These are phyloP conservation scores for Crithidia acanthocephali DNA, from an alignment of 208 protist species.

Conservation along the genomic window DNA sequence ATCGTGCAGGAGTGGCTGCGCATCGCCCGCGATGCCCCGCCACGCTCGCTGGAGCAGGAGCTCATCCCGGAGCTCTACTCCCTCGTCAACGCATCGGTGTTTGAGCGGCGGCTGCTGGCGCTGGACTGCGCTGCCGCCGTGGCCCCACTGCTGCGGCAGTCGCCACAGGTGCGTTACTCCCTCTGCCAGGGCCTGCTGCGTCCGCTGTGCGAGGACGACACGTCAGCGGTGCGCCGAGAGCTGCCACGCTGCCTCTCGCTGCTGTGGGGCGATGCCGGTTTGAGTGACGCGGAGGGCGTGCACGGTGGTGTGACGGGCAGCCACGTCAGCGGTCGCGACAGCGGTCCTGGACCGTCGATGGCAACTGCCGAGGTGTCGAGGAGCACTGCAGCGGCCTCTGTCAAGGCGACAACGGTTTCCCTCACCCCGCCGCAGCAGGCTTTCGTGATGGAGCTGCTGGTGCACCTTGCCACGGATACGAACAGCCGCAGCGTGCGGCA, in stretches of 20 bases:
- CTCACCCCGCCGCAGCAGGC: slow-evolving; percentile 24
- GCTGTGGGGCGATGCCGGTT: slow-evolving; percentile 43
- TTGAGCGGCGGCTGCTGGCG: slow-evolving; percentile 61
- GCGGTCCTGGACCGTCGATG: neutral
- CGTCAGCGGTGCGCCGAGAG: slow-evolving; percentile 54
- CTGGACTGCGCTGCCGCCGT: slow-evolving; percentile 57
- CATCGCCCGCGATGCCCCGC: slow-evolving; percentile 41
- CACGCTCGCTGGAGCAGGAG: slow-evolving; percentile 54
- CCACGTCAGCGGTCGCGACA: neutral
- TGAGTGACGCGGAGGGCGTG: neutral
- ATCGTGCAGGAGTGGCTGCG: slow-evolving; percentile 59
- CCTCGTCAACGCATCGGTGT: slow-evolving; percentile 51
- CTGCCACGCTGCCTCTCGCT: slow-evolving; percentile 54
- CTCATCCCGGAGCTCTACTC: slow-evolving; percentile 70
- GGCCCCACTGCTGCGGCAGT: slow-evolving; percentile 35
- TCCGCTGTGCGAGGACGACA: slow-evolving; percentile 70
- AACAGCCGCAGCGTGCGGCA: slow-evolving; percentile 56
- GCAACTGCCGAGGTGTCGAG: neutral
- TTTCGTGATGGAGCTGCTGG: slow-evolving; percentile 52
- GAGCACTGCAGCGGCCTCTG: neutral
- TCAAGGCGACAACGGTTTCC: neutral
- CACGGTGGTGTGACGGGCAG: neutral
- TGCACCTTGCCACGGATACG: slow-evolving; percentile 58
- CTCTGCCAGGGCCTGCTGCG: slow-evolving; percentile 64
- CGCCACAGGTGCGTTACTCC: slow-evolving; percentile 43